Conservation (phyloP, 805 yeast genomes). For the Zygotorulaspora chibaensis region DNA sequence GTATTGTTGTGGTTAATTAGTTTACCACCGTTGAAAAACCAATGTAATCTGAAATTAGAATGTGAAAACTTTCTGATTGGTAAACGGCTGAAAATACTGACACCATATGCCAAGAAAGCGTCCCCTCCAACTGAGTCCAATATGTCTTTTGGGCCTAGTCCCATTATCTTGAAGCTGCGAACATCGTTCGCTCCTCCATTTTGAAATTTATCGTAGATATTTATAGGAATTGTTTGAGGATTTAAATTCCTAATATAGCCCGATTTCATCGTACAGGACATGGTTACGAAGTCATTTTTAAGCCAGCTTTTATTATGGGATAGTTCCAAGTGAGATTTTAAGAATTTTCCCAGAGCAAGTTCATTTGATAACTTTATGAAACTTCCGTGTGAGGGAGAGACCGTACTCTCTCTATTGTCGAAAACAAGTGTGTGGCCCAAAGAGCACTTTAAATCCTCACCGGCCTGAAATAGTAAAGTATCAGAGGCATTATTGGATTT, state of each 20-base stretch:
- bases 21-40: conserved; percentile 64
- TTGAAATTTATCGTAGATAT: conserved; percentile 74
- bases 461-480: conserved; percentile 54
- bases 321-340: conserved; percentile 34
- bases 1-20: conserved; percentile 37
- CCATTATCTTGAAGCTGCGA: conserved; percentile 62
- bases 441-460: conserved; percentile 57
- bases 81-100: conserved; percentile 54
- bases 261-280: conserved; percentile 45
- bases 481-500: conserved; percentile 49
- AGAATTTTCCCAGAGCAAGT: conserved; percentile 33
- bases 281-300: conserved; percentile 36
- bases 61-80: conserved; percentile 45
- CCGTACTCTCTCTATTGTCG: conserved; percentile 42
- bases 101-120: conserved; percentile 50
- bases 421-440: conserved; percentile 38
- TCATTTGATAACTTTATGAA: conserved; percentile 42
- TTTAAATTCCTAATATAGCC: conserved; percentile 52
- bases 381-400: conserved; percentile 47
- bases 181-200: conserved; percentile 76
- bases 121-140: conserved; percentile 66
- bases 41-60: conserved; percentile 57
- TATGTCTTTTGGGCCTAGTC: conserved; percentile 58
- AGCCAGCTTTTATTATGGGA: conserved; percentile 26
- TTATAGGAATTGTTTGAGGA: conserved; percentile 39